Evolutionary conservation across 1,284 basidiomycete genomes (phyloP).

Genomic region (Tilletia indica): DNA sequence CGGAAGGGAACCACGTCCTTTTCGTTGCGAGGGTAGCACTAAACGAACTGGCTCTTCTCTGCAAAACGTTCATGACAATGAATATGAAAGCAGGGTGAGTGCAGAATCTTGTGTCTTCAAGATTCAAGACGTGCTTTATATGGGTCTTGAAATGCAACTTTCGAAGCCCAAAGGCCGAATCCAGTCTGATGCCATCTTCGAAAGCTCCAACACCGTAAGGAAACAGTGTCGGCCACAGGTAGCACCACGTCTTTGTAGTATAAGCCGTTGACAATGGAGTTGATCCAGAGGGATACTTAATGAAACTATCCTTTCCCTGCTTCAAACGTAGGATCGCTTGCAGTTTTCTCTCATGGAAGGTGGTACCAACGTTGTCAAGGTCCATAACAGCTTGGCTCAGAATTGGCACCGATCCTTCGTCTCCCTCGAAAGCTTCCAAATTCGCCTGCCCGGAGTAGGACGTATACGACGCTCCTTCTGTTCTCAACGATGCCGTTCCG

Average conservation of each 20-base stretch:
- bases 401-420: background rate
- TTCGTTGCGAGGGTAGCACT: background rate
- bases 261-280: background rate
- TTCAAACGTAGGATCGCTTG: background rate
- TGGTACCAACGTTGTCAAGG: background rate
- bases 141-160: background rate
- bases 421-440: background rate
- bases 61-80: background rate
- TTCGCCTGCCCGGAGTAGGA: background rate
- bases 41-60: background rate
- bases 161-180: background rate
- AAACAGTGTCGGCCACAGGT: background rate
- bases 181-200: background rate
- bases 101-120: background rate
- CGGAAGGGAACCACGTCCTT: background rate
- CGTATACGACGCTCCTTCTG: background rate
- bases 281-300: background rate
- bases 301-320: background rate
- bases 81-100: background rate
- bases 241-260: background rate
- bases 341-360: background rate
- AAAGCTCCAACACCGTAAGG: background rate
- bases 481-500: background rate
- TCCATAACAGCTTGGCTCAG: background rate
- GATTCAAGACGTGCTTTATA: background rate